Base-by-base conservation (phyloP, 345 rosid genomes). In the Aurinia saxatilis region DNA sequence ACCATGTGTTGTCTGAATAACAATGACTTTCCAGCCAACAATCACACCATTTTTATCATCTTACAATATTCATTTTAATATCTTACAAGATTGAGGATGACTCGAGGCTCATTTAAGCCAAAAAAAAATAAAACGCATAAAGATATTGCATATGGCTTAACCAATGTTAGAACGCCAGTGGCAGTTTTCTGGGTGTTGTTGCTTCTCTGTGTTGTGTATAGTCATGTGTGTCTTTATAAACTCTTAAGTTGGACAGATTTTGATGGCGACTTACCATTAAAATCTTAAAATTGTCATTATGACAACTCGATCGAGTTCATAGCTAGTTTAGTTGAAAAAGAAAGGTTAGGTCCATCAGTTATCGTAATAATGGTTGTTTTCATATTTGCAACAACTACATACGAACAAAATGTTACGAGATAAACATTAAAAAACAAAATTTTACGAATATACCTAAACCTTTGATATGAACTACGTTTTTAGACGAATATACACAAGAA, bases 1-100 rank as follows among this genome's bases (percentile, higher is more conserved):
- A 40, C 60, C 83, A 79, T 82, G 89, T 77, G 89, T 80, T 75
- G 82, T 79, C 79, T 57, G 83, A 80, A 73, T 68, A 79, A 54
- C 64, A 70, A 45, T 44, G 84, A 83, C 85, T 73, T 75, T 75
- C 78, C 79, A 82, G 75, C 79, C 49, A 69, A 65, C 75, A 37
- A 63, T 57, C 50, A 51, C 71, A 51, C 71, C 52, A 56, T 38
- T 56, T 56, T 66, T 47, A 15, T 46, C 53, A 44, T 53, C 41
- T 53, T 35, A 29, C 18, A 23, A 25, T 60, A 44, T 36, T 45
- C 8, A 17, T 50, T 33, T 15, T 38, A n/a, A 21, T 10, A 25
- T 14, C 25, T 21, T 40, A 50, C n/a, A 5, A 19, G 61, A 52
- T 27, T 44, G 49, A 27, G 53, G 67, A 68, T 66, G 55, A 56